Percentiles rank a stretch among this genome's conserved stretches.
Conservation (phyloP, 2,329 filamentous ascomycete species). For the Colletotrichum sp. region DNA sequence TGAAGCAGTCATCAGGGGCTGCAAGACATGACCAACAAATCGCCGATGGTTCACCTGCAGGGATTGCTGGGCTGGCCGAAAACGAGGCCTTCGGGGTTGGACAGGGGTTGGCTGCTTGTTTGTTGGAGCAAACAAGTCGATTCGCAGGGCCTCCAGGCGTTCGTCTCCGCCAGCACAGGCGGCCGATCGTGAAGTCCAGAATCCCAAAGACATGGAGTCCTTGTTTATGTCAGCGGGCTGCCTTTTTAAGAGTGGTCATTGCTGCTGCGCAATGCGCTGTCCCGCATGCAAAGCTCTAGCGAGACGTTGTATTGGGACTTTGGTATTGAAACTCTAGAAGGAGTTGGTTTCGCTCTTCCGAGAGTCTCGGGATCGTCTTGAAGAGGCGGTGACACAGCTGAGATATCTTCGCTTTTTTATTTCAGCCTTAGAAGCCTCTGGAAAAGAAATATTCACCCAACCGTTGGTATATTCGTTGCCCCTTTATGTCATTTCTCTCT, state of each 20-base stretch:
- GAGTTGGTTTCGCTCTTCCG: neutral
- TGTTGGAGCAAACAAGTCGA: constrained; percentile 2
- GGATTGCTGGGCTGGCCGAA: neutral
- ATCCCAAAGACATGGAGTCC: neutral
- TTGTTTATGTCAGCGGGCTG: neutral
- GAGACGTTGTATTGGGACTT: neutral
- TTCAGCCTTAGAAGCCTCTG: neutral
- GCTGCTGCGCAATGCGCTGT: neutral
- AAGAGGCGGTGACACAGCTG: neutral
- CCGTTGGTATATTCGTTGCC: neutral
- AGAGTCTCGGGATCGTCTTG: neutral
- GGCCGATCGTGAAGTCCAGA: neutral
- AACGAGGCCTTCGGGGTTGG: neutral
- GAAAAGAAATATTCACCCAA: neutral
- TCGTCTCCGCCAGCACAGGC: neutral
- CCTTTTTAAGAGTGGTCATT: neutral
- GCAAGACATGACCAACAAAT: neutral
- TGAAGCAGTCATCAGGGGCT: neutral
- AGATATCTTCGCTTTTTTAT: neutral
- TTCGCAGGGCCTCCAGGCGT: neutral
- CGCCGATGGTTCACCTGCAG: neutral
- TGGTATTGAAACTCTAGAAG: neutral
- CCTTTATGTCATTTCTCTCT: neutral
- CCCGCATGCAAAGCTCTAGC: neutral
- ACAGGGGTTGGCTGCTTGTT: constrained; percentile 9